These are phyloP conservation scores for Phytophthora melonis DNA, from an alignment of 352 stramenopile genomes.

Conservation along the genomic window DNA sequence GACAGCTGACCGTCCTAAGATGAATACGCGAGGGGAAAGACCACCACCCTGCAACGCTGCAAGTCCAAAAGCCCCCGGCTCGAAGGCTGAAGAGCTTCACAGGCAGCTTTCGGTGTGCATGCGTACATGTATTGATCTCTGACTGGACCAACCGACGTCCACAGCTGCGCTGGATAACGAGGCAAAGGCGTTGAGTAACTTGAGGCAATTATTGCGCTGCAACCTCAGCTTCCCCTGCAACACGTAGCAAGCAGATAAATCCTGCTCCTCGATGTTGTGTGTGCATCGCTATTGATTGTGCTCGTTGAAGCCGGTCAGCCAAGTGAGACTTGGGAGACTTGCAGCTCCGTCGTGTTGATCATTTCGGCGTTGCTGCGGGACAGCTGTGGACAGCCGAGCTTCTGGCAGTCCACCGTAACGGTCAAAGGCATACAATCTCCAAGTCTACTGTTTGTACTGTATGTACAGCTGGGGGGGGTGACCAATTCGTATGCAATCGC, in stretches of 20 bases:
- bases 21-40: background rate
- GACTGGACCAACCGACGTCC: background rate
- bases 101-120: background rate
- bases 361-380: slow-evolving; percentile 4
- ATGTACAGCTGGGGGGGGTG: background rate
- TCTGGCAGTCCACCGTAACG: slow-evolving; percentile 3
- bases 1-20: slow-evolving; percentile 17
- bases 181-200: slow-evolving; percentile 6
- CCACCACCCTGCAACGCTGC: background rate
- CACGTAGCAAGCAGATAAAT: background rate
- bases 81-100: background rate
- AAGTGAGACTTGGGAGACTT: slow-evolving; percentile 21
- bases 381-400: slow-evolving; percentile 23
- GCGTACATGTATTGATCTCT: background rate
- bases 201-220: background rate
- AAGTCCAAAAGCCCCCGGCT: background rate
- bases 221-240: background rate
- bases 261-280: background rate
- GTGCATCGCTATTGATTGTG: background rate
- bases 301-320: background rate
- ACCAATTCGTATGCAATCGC: background rate
- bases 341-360: slow-evolving; percentile 9
- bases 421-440: slow-evolving; percentile 21
- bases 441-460: background rate
- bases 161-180: background rate